Evolutionary conservation across 2,329 filamentous ascomycete genomes (phyloP), one percentile per base, ranked within the genome.

Genomic region (Diaporthe vaccinii): DNA sequence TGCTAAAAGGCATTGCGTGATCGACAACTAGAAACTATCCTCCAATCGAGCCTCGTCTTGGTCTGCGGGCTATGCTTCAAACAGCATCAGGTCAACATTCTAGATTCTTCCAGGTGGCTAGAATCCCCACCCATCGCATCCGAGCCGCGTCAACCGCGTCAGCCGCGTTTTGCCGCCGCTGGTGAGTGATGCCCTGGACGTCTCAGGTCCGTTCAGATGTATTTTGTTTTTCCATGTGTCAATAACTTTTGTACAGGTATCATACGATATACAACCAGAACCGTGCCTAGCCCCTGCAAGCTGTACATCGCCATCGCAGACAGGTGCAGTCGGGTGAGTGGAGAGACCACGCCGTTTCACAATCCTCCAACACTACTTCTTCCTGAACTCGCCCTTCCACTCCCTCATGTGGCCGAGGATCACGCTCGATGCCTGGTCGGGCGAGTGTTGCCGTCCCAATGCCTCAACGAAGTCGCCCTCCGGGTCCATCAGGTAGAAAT

Each of bases 401-500:
- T 91, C 89, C 80, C 93, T 93, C 82, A 98, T 93, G 84, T 99
- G 97, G 77, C 94, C 93, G 76, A 93, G 84, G 73, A 99, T 98
- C 75, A 98, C 87, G 85, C 92, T 92, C 9, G 96, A 94, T 1
- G 93, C 97, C 80, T 95, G 91, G 77, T 97, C 93, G 1, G 96
- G 95, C 57, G 95, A 98, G 85, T 98, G 96, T 85, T 99, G 97
- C 77, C 97, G 89, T 25, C 97, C 97, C 81, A 99, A 92, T 17
- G 96, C 97, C 87, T 99, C 97, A 39, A 99, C 96, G 84, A 99
- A 99, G 84, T 99, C 96, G 28, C 96, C 96, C 80, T 98, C 96
- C 0, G 97, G 97, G 83, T 98, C 97, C 97, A 99, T 99, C 79
- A 99, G 86, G 84, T 99, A 99, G 82, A 99, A 99, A 88, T 99